A percentile compares a stretch with the other conserved stretches of the same genome.
phyloP scores from a whole-genome alignment of 371 early-diverging fungal species.

The Haplosporangium sp. region DNA sequence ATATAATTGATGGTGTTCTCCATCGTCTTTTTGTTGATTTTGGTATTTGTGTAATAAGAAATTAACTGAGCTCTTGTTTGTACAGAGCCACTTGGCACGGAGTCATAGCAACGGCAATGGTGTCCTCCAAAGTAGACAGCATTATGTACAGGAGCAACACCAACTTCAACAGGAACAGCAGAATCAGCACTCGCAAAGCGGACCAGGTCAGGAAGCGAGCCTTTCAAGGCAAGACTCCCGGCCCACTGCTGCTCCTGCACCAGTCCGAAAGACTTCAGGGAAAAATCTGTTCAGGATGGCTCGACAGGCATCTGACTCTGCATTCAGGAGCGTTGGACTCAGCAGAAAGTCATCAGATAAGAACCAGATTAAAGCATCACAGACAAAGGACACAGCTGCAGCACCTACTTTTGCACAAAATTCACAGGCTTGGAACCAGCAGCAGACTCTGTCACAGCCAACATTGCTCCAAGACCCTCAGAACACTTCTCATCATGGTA shows the following conservation, averaged over 20 bases:
- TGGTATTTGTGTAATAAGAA: background rate
- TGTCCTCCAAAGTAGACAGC: conserved; percentile 9
- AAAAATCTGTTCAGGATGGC: conserved; percentile 35
- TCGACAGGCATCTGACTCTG: conserved; percentile 44
- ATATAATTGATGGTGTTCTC: background rate
- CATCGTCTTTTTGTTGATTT: background rate
- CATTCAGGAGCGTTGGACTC: conserved; percentile 39
- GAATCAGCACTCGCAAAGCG: background rate
- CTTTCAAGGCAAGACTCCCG: no score
- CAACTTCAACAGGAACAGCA: conserved; percentile 8
- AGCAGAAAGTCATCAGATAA: conserved; percentile 35
- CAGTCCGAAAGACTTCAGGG: conserved; percentile 37
- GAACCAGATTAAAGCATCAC: conserved; percentile 3
- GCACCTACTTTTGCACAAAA: conserved; percentile 8
- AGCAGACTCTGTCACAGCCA: conserved; percentile 10
- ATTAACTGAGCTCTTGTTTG: background rate
- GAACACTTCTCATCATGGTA: conserved; percentile 1
- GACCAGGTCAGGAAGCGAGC: background rate
- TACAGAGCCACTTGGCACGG: conserved; percentile 10
- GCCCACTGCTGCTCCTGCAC: background rate
- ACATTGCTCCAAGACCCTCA: conserved; percentile 4
- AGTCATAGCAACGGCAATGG: conserved; percentile 21
- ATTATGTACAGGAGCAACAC: conserved; percentile 13
- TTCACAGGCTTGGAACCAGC: conserved; percentile 17
- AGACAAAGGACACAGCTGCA: conserved; percentile 4